Base-by-base conservation (phyloP, 768 basidiomycete genomes). In the Mycena leptocephala region DNA sequence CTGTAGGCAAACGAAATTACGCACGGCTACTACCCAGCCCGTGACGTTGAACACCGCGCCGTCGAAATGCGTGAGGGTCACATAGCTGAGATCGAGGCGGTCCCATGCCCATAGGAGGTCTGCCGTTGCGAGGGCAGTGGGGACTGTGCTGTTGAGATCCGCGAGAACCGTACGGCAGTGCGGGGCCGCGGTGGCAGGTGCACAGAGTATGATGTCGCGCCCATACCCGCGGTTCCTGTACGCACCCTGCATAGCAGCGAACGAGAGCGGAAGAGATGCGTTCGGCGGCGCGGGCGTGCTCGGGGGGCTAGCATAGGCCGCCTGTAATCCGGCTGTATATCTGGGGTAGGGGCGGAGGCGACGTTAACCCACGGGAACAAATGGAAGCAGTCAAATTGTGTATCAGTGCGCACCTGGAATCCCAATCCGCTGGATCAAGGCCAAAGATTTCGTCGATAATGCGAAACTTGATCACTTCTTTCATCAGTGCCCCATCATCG, bases 401-500 rank as follows among this genome's bases (percentile, higher is more conserved):
- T 33, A 3, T 3, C 7, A 8, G n/a, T 22, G 28, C 3, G n/a
- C 33, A 70, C 70, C 70, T 48, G 3, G 59, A 51, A 16, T 51
- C 30, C 70, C 70, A 70, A 18, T 70, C 58, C 2, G 62, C 48
- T 2, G 59, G 58, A 5, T 62, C 59, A 10, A 62, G 46, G 0
- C 59, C 58, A 8, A 70, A 51, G 24, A 28, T 32, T 22, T 46
- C 70, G 41, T 70, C 70, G 3, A 62, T 20, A 11, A 70, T 26
- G n/a, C 70, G 59, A n/a, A 59, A 70, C 18, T 61, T 70, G 43
- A 70, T 32, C 7, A 46, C 56, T 28, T 70, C 33, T n/a, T 35
- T 51, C 3, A 58, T 14, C 4, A 22, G 4, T 2, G 0, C 2
- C 58, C 69, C 8, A 61, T 48, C 11, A 13, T 70, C 59, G 41